A percentile compares a stretch with the other conserved stretches of the same genome.
Conservation (phyloP, 176 grass and related monocot genomes). For the Thalia dealbata region DNA sequence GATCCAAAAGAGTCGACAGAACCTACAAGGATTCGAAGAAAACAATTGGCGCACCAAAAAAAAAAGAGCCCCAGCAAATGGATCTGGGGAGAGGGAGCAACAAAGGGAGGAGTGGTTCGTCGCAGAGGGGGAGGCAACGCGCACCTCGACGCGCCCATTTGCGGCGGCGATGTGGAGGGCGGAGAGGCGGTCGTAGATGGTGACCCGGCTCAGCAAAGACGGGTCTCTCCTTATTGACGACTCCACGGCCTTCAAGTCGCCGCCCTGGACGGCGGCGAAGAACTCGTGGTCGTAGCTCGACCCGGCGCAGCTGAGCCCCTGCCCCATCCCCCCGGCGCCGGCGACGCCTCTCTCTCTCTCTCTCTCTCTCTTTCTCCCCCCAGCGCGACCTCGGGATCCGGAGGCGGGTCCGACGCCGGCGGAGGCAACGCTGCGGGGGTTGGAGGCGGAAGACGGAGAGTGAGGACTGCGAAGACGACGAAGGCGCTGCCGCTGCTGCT, state of each 20-base stretch:
- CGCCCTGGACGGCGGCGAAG: conserved; percentile 74
- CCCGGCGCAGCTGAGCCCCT: conserved; percentile 67
- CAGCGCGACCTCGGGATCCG: too few species aligned
- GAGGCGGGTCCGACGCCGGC: too few species aligned
- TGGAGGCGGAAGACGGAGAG: too few species aligned
- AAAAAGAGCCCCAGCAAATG: conserved; percentile 11
- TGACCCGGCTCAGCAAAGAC: conserved; percentile 40
- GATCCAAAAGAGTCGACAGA: conserved; percentile 67
- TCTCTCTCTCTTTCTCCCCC: too few species aligned
- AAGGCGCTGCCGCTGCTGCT: too few species aligned
- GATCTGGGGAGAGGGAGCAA: background rate
- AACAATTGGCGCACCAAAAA: background rate
- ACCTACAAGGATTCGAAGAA: conserved; percentile 31
- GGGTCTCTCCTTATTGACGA: conserved; percentile 41
- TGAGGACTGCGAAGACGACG: too few species aligned
- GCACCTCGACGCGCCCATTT: conserved; percentile 71
- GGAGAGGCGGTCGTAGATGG: conserved; percentile 91
- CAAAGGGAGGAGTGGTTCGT: background rate
- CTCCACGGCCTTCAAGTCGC: conserved; percentile 52
- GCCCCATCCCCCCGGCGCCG: conserved; percentile 50
- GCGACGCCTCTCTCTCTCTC: too few species aligned
- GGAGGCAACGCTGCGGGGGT: too few species aligned
- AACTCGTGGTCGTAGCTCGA: conserved; percentile 76
- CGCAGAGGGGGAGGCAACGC: background rate
- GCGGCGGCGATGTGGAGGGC: conserved; percentile 89